Evolutionary conservation across 352 stramenopile genomes (phyloP), one percentile per base, ranked within the genome.

Genomic region (Pythium vanterpoolii): DNA sequence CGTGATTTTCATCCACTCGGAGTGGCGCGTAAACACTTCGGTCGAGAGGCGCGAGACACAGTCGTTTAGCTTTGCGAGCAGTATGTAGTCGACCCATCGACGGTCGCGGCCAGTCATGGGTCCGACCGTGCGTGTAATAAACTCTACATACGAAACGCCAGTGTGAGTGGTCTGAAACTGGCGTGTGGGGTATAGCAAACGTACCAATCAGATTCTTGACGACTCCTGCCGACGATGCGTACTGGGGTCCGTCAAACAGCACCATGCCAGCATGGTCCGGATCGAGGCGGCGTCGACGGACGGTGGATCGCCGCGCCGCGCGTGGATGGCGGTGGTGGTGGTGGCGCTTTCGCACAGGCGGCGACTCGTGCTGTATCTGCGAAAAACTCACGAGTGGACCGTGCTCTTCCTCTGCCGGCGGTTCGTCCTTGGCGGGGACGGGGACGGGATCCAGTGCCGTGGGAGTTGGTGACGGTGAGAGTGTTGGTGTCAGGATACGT

Each of bases 1-100:
- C 28, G 87, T 77, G 44, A 91, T 91, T 69, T 89, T 89, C 58
- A 87, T 91, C 82, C 82, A 91, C 48, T 91, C 82, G 0, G 82
- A 86, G 50, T 83, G 76, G 38, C 71, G 65, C 5, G 71, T 19
- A 7, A 74, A 68, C 28, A 86, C 73, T 18, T 68, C 66, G 0
- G 66, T 56, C 9, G 86, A 49, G 8, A 68, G 64, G 0, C 62
- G 48, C 21, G 78, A 64, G 21, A 88, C 71, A 9, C 58, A 57
- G 8, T 57, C 50, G 21, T 83, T 81, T 18, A 91, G 52, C 47
- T 79, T 86, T 18, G 64, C 47, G 67, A 81, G 87, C 1, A 89
- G 64, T 28, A 79, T 40, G 43, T 87, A 79, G 44, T 83, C 74
- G 52, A 83, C 55, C 53, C 67, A 82, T 8, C 52, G 69, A 6